A percentile compares a stretch with the other conserved stretches of the same genome.
Conservation (phyloP, 208 protist genomes). For the Novymonas esmeraldas region DNA sequence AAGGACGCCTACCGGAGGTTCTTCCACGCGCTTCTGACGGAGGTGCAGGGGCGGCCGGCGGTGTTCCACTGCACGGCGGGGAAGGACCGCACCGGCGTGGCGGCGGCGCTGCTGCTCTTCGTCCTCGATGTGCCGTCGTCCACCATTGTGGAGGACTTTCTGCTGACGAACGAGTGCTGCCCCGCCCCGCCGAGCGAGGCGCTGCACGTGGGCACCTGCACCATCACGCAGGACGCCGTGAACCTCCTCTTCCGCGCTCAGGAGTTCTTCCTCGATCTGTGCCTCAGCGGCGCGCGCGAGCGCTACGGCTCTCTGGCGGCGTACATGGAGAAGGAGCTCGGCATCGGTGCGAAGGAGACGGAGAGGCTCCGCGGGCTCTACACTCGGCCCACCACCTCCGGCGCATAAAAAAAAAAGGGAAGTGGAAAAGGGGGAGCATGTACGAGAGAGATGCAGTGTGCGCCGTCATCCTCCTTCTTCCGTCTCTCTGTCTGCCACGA, state of each 20-base stretch:
- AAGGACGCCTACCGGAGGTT: conserved; percentile 32
- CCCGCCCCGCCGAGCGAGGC: conserved; percentile 8
- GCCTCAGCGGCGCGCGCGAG: conserved; percentile 30
- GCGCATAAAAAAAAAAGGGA: no score
- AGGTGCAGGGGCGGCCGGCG: conserved; percentile 28
- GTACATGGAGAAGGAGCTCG: conserved; percentile 46
- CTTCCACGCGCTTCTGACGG: conserved; percentile 29
- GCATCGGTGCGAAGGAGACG: conserved; percentile 21
- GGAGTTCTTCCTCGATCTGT: conserved; percentile 31
- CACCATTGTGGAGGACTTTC: conserved; percentile 51
- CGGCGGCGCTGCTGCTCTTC: conserved; percentile 44
- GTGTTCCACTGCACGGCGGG: conserved; percentile 59
- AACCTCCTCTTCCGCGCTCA: conserved; percentile 39
- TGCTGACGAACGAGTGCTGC: conserved; percentile 33
- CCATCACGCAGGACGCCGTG: conserved; percentile 24
- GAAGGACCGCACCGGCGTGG: conserved; percentile 57
- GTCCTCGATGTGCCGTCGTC: conserved; percentile 33
- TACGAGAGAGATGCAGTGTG: no score
- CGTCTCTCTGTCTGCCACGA: no score
- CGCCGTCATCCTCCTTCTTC: no score
- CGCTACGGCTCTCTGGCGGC: conserved; percentile 24
- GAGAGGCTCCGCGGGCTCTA: conserved; percentile 31
- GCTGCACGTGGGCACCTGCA: conserved; percentile 15
- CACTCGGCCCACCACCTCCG: conserved; percentile 13
- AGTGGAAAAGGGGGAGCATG: no score